Evolutionary conservation across 495 filamentous ascomycete genomes (phyloP).

Genomic region (Neurospora sublineolata): DNA sequence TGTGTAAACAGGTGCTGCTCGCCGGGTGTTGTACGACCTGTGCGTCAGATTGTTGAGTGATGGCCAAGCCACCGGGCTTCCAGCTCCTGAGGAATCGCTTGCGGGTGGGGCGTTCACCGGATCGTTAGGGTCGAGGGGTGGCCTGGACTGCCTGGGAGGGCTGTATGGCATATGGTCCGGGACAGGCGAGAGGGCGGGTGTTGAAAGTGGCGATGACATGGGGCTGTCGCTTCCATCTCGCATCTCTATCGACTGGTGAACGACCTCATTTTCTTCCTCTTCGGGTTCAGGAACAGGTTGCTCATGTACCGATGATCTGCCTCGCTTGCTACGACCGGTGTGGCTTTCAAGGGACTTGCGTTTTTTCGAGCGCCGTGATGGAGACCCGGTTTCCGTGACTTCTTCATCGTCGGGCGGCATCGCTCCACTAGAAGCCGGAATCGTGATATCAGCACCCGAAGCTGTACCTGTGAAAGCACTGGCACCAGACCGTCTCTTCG

Average conservation of each 20-base stretch:
- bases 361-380: conserved; percentile 27
- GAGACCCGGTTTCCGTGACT: conserved; percentile 9
- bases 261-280: conserved; percentile 3
- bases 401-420: conserved; percentile 1
- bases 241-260: conserved; percentile 21
- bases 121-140: conserved; percentile 17
- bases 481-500: conserved; percentile 23
- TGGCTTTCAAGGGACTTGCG: conserved; percentile 34
- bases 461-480: neutral
- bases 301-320: neutral
- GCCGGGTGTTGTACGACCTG: conserved; percentile 17
- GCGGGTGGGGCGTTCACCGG: conserved; percentile 34
- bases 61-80: conserved; percentile 27
- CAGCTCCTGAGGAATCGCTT: conserved; percentile 27
- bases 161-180: neutral
- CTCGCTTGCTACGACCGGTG: conserved; percentile 15
- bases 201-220: conserved; percentile 12
- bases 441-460: neutral
- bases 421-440: neutral
- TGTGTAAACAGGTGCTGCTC: conserved; percentile 5
- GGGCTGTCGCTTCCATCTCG: conserved; percentile 7
- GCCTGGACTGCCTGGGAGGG: conserved; percentile 11
- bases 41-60: conserved; percentile 28
- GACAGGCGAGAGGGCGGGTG: conserved; percentile 4
- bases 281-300: conserved; percentile 2